These are phyloP conservation scores for Trichothecium roseum DNA, from an alignment of 2,329 filamentous ascomycete genomes.

Conservation along the genomic window DNA sequence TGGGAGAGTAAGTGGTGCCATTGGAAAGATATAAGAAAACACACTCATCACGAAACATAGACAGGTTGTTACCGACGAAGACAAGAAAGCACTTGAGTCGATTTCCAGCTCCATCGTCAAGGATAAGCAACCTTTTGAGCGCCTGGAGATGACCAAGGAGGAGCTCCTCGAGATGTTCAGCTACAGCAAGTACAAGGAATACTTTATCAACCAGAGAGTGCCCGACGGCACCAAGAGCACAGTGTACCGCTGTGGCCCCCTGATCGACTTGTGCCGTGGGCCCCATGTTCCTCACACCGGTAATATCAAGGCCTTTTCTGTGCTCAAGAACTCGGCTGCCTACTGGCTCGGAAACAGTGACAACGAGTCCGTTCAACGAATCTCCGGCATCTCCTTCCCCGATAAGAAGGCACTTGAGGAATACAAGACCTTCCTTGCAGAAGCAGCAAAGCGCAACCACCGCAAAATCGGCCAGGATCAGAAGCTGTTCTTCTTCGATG, in stretches of 20 bases:
- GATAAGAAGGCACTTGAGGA: constrained; percentile 93
- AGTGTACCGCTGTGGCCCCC: constrained; percentile 84
- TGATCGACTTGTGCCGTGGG: constrained; percentile 92
- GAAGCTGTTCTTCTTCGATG: constrained; percentile 95
- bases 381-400: constrained; percentile 90
- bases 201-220: constrained; percentile 69
- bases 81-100: constrained; percentile 78
- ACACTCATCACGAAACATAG: constrained; percentile 22
- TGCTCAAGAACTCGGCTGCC: constrained; percentile 68
- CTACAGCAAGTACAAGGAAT: constrained; percentile 97
- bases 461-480: constrained; percentile 89
- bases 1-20: constrained; percentile 21
- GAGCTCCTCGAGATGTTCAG: constrained; percentile 89
- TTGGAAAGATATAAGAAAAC: background rate
- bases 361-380: constrained; percentile 92
- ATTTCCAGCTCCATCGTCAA: constrained; percentile 80
- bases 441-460: constrained; percentile 96
- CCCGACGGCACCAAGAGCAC: constrained; percentile 82
- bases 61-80: constrained; percentile 60
- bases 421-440: constrained; percentile 89
- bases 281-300: constrained; percentile 89
- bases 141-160: constrained; percentile 79
- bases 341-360: constrained; percentile 92
- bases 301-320: constrained; percentile 87
- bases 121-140: constrained; percentile 92